phyloP scores from a whole-genome alignment of 2,329 filamentous ascomycete species.

The Parastagonospora nodorum region DNA sequence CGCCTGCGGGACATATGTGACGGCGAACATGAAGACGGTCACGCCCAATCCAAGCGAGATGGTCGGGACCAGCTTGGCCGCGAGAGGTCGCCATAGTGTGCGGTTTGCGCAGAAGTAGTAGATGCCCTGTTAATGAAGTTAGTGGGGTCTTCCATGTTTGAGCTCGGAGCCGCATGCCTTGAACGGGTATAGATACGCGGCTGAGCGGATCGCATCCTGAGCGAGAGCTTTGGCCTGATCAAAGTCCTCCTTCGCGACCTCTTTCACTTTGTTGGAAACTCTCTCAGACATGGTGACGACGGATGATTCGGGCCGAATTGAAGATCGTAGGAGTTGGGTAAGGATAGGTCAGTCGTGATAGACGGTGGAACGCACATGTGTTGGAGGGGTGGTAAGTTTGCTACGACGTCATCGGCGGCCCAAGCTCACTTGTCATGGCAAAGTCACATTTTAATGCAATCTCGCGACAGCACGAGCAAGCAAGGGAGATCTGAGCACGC shows the following conservation, averaged over 20 bases:
- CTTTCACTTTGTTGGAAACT: conserved; percentile 59
- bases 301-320: conserved; percentile 8
- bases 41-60: conserved; percentile 73
- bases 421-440: neutral
- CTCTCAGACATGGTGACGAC: conserved; percentile 19
- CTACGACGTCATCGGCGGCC: conserved; percentile 17
- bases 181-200: conserved; percentile 85
- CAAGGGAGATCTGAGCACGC: neutral
- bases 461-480: neutral
- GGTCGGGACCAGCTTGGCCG: conserved; percentile 63
- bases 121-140: conserved; percentile 57
- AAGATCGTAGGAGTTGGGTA: conserved; percentile 7
- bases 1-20: conserved; percentile 85
- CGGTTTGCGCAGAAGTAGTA: conserved; percentile 64
- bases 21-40: conserved; percentile 80
- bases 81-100: conserved; percentile 64
- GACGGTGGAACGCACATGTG: conserved; percentile 3
- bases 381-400: conserved; percentile 13
- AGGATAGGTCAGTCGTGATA: conserved; percentile 9
- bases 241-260: conserved; percentile 70
- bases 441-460: neutral
- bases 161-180: conserved; percentile 53
- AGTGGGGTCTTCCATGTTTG: neutral
- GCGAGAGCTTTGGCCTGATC: conserved; percentile 67
- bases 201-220: conserved; percentile 72